Percentiles rank a stretch among this genome's conserved stretches.
Conservation (phyloP, 768 basidiomycete species). For the Russula griseocarnosa region DNA sequence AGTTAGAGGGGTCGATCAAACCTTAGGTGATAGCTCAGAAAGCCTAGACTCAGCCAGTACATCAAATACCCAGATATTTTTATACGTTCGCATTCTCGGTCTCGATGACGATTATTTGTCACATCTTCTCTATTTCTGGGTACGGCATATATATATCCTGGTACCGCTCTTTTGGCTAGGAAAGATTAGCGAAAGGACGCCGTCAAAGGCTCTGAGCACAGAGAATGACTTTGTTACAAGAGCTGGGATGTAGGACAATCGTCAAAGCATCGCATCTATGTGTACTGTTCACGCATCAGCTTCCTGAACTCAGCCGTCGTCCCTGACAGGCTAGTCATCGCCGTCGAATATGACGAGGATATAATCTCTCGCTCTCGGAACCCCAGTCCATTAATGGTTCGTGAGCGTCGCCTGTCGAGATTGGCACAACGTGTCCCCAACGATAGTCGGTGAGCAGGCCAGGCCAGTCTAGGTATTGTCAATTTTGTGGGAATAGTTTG, state of each 20-base stretch:
- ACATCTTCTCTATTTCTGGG: background rate
- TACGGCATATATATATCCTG: background rate
- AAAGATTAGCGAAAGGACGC: background rate
- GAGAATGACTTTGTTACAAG: too few species aligned
- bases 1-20: conserved; percentile 7
- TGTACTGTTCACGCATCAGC: background rate
- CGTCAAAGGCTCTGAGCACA: background rate
- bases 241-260: background rate
- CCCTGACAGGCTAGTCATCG: background rate
- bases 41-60: background rate
- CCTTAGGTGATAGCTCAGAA: conserved; percentile 7
- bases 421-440: background rate
- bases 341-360: background rate
- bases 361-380: background rate
- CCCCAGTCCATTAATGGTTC: background rate
- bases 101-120: background rate
- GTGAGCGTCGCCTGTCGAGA: background rate
- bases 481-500: background rate
- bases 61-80: background rate
- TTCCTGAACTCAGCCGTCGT: background rate
- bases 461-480: too few species aligned
- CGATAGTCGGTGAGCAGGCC: background rate
- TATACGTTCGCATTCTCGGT: background rate
- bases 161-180: background rate
- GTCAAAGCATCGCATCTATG: background rate